Conservation (phyloP, 176 grass and related monocot species). For the Juncus effusus region DNA sequence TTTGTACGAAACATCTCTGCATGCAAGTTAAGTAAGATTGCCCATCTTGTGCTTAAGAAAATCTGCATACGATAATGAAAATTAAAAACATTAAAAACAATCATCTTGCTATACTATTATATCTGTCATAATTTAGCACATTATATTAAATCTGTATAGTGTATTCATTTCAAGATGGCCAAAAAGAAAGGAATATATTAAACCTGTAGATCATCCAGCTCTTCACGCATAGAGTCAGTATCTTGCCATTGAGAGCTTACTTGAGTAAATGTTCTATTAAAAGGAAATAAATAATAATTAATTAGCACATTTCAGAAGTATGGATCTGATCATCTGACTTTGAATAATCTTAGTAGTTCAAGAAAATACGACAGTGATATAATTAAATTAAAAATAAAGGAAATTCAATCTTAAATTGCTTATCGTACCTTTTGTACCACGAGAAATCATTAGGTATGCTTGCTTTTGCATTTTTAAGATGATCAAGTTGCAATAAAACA, state of each 20-base stretch:
- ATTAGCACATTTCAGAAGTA: not conserved
- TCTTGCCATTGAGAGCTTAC: conserved; percentile 97
- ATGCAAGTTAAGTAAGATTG: conserved; percentile 96
- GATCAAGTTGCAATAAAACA: conserved; percentile 94
- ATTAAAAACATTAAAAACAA: conserved; percentile 22
- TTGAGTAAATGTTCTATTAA: conserved; percentile 98
- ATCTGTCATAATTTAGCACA: not conserved
- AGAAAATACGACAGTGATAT: not conserved
- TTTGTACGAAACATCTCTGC: conserved; percentile 99
- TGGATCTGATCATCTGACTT: not conserved
- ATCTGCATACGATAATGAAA: conserved; percentile 58
- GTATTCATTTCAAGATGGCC: conserved; percentile 16
- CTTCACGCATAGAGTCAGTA: conserved; percentile 96
- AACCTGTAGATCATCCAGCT: conserved; percentile 98
- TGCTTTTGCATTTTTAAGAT: conserved; percentile 99
- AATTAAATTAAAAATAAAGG: not conserved
- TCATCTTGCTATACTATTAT: conserved; percentile 9
- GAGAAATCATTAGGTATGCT: conserved; percentile 99
- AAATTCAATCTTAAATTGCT: conserved; percentile 5
- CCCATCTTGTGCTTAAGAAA: conserved; percentile 98
- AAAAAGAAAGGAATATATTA: conserved; percentile 35
- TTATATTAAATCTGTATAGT: conserved; percentile 9
- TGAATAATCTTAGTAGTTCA: not conserved
- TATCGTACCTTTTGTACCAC: conserved; percentile 92
- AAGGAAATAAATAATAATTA: conserved; percentile 31